These are phyloP conservation scores for Hymenoscyphus occultus DNA, from an alignment of 2,329 filamentous ascomycete species.

Conservation along the genomic window DNA sequence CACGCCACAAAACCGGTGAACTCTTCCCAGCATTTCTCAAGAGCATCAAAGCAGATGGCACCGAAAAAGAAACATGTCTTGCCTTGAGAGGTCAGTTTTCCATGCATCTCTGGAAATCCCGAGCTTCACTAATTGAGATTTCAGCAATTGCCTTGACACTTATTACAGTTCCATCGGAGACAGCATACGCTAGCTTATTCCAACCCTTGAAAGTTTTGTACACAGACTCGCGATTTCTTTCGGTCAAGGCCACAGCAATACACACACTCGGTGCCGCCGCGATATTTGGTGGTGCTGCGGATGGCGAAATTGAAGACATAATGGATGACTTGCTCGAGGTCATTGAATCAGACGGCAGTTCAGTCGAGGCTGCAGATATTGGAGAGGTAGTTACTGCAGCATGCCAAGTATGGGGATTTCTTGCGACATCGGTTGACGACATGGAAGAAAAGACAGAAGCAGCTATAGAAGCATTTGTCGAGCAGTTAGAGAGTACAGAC, in stretches of 20 bases:
- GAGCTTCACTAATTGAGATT: slow-evolving; percentile 10
- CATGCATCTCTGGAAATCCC: neutral
- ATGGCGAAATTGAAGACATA: slow-evolving; percentile 58
- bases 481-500: slow-evolving; percentile 64
- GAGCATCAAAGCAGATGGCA: slow-evolving; percentile 60
- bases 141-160: slow-evolving; percentile 59
- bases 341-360: slow-evolving; percentile 63
- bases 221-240: slow-evolving; percentile 53
- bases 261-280: slow-evolving; percentile 59
- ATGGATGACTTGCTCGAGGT: slow-evolving; percentile 68
- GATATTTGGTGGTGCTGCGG: slow-evolving; percentile 63
- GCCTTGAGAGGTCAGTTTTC: slow-evolving; percentile 53
- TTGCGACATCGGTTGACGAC: slow-evolving; percentile 65
- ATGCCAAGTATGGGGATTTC: slow-evolving; percentile 65
- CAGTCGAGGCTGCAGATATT: slow-evolving; percentile 60
- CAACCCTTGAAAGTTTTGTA: slow-evolving; percentile 57
- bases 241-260: slow-evolving; percentile 64
- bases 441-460: slow-evolving; percentile 61
- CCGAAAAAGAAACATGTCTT: slow-evolving; percentile 59
- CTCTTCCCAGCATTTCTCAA: slow-evolving; percentile 58
- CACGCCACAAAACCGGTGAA: slow-evolving; percentile 52
- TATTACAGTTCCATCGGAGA: slow-evolving; percentile 59
- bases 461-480: slow-evolving; percentile 65
- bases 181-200: slow-evolving; percentile 56
- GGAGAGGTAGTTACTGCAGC: slow-evolving; percentile 61